Evolutionary conservation across 108 stramenopile genomes (phyloP), one percentile per base, ranked within the genome.

Genomic region (Fragilariopsis cylindrus): DNA sequence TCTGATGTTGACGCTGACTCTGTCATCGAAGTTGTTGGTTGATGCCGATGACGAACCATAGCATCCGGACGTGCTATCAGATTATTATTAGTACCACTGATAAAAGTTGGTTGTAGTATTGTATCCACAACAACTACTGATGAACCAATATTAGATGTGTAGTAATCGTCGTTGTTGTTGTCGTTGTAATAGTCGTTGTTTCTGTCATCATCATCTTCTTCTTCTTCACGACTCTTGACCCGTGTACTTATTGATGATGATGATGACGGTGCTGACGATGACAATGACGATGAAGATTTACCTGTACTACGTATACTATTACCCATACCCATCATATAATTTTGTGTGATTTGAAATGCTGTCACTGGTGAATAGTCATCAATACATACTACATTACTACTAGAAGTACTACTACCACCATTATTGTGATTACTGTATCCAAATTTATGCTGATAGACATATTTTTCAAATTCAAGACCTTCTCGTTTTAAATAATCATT

Each of bases 61-160:
- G 16, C 62, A 15, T 63, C 62, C 43, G 62, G 43, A 4, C 62
- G 62, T 5, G 62, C 62, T 2, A 63, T 15, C 5, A 41, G 62
- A 40, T 63, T 63, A 44, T 40, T 44, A 7, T 4, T n/a, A 40
- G 7, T 12, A 44, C 42, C 62, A 8, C 11, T n/a, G 15, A 9
- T 12, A 63, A 63, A 63, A 15, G 62, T 63, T 9, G 62, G 62
- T 44, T 63, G 62, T 15, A 63, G 43, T 5, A 63, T 11, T 3
- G 16, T 41, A 40, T 63, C 62, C 42, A 45, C 7, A 5, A 19
- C 19, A 0, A 19, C 19, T 19, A 19, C 19, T 19, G 19, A 19
- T 19, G 19, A 19, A 19, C 0, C 19, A 19, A 19, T 19, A 19
- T 19, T 30, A 30, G 30, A 30, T 30, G 30, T 30, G 30, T 30